Base-by-base conservation (phyloP, 768 basidiomycete species). In the Obba rivulosa region DNA sequence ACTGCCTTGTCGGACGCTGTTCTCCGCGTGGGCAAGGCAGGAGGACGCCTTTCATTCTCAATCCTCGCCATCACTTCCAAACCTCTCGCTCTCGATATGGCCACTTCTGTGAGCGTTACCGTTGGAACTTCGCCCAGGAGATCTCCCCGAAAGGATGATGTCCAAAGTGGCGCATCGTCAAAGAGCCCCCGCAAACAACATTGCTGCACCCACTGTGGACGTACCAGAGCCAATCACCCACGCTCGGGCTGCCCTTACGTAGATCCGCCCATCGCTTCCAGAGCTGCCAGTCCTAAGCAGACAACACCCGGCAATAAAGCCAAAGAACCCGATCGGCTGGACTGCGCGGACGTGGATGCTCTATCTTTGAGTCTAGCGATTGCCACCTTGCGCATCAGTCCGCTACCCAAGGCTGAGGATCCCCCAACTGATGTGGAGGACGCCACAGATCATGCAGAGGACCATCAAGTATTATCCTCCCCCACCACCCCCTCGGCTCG, bases 171-270 rank as follows among this genome's bases (percentile, higher is more conserved):
- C 16, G 38, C 3, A 11, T 4, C 48, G 3, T 22, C 43, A 10
- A 47, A 40, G 24, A 45, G 50, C 10, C 48, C 51, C 38, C 46
- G 54, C 13, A 53, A 50, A n/a, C 9, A 23, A n/a, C 54, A 42
- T 31, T 41, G 37, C 38, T 58, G 54, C 48, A 49, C 40, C 10
- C 43, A 47, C 56, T 84, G 82, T 61, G 67, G 70, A 45, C 74
- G 73, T 20, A 78, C 79, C 0, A 69, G 72, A 45, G 69, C 67
- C 21, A 81, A 81, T 0, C 83, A 84, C 57, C 82, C 82, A 16
- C 78, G 81, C 39, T 77, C 77, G 0, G 80, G 81, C 9, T 83
- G 83, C 57, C 79, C 80, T 0, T 73, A 65, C 48, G 62, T 59
- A 18, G 69, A 72, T 38, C 61, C 70, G 34, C 58, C 55, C 3